Percentiles rank a stretch among this genome's conserved stretches.
phyloP scores from a whole-genome alignment of 116 monocot species.

The Papilionanthe hybrid region DNA sequence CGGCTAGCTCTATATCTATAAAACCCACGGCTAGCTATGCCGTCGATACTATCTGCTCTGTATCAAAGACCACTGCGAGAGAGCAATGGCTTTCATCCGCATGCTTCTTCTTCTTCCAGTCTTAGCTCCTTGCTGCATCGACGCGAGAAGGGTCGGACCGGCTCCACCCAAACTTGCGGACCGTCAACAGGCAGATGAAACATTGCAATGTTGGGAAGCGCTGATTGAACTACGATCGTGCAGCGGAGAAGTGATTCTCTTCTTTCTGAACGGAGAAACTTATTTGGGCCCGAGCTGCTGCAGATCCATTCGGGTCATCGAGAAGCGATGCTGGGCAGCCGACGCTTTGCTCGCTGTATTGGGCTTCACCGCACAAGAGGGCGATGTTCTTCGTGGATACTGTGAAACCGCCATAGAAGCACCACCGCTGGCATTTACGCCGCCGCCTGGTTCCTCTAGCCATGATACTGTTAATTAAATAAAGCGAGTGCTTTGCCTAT shows the following conservation, averaged over 20 bases:
- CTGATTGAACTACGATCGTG: slow-evolving; percentile 37
- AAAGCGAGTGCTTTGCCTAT: no score
- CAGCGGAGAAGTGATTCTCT: slow-evolving; percentile 52
- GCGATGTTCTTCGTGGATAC: slow-evolving; percentile 36
- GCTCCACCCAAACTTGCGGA: not conserved
- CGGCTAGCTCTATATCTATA: no score
- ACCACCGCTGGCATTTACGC: not conserved
- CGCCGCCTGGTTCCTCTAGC: no score
- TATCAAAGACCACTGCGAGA: not conserved
- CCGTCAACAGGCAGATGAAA: not conserved
- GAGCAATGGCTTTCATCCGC: not conserved
- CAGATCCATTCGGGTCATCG: slow-evolving; percentile 41
- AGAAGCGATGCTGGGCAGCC: slow-evolving; percentile 44
- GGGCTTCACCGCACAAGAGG: slow-evolving; percentile 50
- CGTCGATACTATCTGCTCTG: not conserved
- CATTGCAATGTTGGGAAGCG: slow-evolving; percentile 38
- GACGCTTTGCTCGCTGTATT: slow-evolving; percentile 33
- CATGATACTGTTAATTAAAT: no score
- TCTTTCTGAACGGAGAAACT: slow-evolving; percentile 62
- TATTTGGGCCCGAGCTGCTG: slow-evolving; percentile 55
- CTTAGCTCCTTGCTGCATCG: not conserved
- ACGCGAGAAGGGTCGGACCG: not conserved
- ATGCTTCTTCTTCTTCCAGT: not conserved
- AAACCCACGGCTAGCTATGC: no score
- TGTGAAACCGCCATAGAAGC: slow-evolving; percentile 23